phyloP scores from a whole-genome alignment of 306 rosid species.

The Begonia fuchsioides region DNA sequence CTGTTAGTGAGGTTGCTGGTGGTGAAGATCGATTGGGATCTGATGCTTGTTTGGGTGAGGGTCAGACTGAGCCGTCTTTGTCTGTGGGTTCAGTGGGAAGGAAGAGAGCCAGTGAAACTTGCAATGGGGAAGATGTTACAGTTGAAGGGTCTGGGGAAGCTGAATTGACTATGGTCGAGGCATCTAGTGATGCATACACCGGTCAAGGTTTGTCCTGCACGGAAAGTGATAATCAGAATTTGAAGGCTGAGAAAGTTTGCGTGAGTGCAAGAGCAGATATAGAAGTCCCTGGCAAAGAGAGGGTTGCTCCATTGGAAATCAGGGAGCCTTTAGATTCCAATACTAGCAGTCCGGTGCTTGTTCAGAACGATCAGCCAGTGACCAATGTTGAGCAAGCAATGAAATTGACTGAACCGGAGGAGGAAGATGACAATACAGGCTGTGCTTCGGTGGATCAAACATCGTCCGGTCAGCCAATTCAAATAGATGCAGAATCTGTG shows the following conservation, averaged over 20 bases:
- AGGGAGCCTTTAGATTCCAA: slow-evolving; percentile 15
- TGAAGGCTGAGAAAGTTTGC: too few relatives aligned
- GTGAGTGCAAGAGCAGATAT: too few relatives aligned
- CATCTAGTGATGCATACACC: too few relatives aligned
- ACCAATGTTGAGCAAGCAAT: too few relatives aligned
- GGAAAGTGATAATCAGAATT: too few relatives aligned
- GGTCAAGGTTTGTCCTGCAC: too few relatives aligned
- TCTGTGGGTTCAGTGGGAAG: slow-evolving; percentile 21
- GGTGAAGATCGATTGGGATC: slow-evolving; percentile 23
- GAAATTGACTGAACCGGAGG: too few relatives aligned
- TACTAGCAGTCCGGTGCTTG: too few relatives aligned
- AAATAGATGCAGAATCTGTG: slow-evolving; percentile 13
- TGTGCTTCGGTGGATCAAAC: slow-evolving; percentile 7
- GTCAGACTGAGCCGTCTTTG: slow-evolving; percentile 21
- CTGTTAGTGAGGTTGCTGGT: slow-evolving; percentile 20
- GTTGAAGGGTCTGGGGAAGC: slow-evolving; percentile 19
- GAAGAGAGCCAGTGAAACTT: slow-evolving; percentile 19
- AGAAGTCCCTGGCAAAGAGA: slow-evolving; percentile 2
- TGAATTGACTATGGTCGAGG: slow-evolving; percentile 9
- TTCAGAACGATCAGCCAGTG: too few relatives aligned
- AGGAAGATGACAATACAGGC: slow-evolving; percentile 10
- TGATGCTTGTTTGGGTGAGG: slow-evolving; percentile 3
- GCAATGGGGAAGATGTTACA: slow-evolving; percentile 67
- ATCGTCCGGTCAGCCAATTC: slow-evolving; percentile 7
- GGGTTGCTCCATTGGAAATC: slow-evolving; percentile 14